These are phyloP conservation scores for Naganishia antarctica DNA, from an alignment of 768 basidiomycete species.

Conservation along the genomic window DNA sequence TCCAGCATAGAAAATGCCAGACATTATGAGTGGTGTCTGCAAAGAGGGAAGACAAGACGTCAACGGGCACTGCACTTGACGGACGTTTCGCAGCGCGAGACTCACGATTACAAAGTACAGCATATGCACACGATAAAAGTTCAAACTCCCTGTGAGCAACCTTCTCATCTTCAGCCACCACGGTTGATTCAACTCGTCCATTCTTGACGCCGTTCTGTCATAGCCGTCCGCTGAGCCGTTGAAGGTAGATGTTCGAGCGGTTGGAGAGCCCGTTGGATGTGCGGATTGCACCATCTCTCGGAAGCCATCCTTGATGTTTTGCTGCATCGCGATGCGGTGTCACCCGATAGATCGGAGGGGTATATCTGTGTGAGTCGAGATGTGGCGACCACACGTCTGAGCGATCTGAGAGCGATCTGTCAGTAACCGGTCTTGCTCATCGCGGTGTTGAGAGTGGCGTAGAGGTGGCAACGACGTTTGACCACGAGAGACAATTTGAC, in stretches of 20 bases:
- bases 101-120: constrained; percentile 51
- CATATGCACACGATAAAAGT: constrained; percentile 56
- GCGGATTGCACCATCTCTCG: background rate
- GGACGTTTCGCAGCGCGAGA: background rate
- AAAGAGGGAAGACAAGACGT: no score
- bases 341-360: no score
- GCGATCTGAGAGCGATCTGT: no score
- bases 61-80: no score
- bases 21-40: constrained; percentile 67
- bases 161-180: background rate
- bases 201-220: background rate
- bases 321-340: background rate
- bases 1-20: constrained; percentile 73
- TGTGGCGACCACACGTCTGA: background rate
- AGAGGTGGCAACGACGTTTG: no score
- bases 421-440: no score
- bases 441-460: no score
- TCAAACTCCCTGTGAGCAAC: constrained; percentile 34
- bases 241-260: background rate
- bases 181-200: constrained; percentile 13
- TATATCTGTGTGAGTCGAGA: no score
- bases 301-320: background rate
- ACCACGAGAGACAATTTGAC: no score
- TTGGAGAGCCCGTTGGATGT: no score
- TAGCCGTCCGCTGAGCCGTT: background rate